These are phyloP conservation scores for Penicillium pancosmium DNA, from an alignment of 495 filamentous ascomycete genomes.

Conservation along the genomic window DNA sequence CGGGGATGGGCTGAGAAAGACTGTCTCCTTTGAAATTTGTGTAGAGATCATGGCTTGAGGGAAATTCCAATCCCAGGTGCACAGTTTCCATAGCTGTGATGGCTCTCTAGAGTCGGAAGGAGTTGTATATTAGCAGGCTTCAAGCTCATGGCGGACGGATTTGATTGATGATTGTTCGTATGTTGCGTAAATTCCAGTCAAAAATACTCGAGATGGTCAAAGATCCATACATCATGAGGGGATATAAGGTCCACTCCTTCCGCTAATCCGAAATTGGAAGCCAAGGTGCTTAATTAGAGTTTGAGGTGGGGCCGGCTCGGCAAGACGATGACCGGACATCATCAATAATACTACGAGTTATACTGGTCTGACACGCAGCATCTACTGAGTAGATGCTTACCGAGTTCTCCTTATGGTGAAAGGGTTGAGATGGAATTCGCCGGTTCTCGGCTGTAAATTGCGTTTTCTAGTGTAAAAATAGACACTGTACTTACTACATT, in stretches of 20 bases:
- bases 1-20: constrained; percentile 15
- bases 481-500: too few relatives aligned
- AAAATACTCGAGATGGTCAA: not conserved
- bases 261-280: constrained; percentile 17
- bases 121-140: not conserved
- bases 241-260: not conserved
- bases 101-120: not conserved
- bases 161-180: not conserved
- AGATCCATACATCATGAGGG: constrained; percentile 1
- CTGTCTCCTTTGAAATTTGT: constrained; percentile 16
- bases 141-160: not conserved
- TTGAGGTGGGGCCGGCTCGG: constrained; percentile 4
- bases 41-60: constrained; percentile 12
- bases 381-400: not conserved
- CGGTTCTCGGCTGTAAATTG: too few relatives aligned
- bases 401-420: not conserved
- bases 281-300: constrained; percentile 18
- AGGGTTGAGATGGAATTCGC: not conserved
- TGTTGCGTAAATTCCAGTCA: not conserved
- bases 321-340: not conserved
- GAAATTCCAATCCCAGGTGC: constrained; percentile 11
- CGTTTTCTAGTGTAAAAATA: too few relatives aligned
- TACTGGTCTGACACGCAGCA: too few relatives aligned
- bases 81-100: constrained; percentile 6
- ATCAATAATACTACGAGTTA: too few relatives aligned